Conservation (phyloP, 2,329 filamentous ascomycete genomes). For the Colletotrichum incanum region DNA sequence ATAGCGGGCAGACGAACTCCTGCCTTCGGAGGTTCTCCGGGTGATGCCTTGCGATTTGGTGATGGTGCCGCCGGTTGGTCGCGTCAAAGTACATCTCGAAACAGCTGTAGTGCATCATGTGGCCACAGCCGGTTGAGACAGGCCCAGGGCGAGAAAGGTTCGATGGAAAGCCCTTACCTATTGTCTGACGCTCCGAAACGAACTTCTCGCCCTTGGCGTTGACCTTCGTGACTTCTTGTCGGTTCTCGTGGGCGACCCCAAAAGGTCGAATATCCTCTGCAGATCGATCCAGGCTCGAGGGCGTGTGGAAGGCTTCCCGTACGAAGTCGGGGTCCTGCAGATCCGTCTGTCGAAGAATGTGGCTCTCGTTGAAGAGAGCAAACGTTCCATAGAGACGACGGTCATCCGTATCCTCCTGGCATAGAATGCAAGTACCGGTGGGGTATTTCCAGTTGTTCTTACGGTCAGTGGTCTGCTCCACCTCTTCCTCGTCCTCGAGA, state of each 20-base stretch:
- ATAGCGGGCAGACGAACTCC: constrained; percentile 96
- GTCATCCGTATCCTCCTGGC: constrained; percentile 96
- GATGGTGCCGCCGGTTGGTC: constrained; percentile 85
- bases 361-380: constrained; percentile 88
- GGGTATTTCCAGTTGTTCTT: constrained; percentile 92
- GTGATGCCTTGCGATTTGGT: constrained; percentile 95
- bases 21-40: constrained; percentile 85
- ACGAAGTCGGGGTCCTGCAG: constrained; percentile 87
- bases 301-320: constrained; percentile 84
- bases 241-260: constrained; percentile 91
- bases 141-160: constrained; percentile 79
- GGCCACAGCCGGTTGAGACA: constrained; percentile 91
- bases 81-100: constrained; percentile 94
- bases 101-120: constrained; percentile 98
- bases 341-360: constrained; percentile 89
- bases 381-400: constrained; percentile 93
- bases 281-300: constrained; percentile 86
- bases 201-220: constrained; percentile 81
- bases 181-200: constrained; percentile 81
- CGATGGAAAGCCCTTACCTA: constrained; percentile 91
- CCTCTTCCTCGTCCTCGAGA: constrained; percentile 82
- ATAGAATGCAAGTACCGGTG: constrained; percentile 92
- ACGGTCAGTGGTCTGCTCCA: constrained; percentile 76
- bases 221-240: constrained; percentile 81
- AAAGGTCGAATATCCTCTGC: constrained; percentile 89